phyloP scores from a whole-genome alignment of 2,329 filamentous ascomycete species.

The Aspergillaceae sp. region DNA sequence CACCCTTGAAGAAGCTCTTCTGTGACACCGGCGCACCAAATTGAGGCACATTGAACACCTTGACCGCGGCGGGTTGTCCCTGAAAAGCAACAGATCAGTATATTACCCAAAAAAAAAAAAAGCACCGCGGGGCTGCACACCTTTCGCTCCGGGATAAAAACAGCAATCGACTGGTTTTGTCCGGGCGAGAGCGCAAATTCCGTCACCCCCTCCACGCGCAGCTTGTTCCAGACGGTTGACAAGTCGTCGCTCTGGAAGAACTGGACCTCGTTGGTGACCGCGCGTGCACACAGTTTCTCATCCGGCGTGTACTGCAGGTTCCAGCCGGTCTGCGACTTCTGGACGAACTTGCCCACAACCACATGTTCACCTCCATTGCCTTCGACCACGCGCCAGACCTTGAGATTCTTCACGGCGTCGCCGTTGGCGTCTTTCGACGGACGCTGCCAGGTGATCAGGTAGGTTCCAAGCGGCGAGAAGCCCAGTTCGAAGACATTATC shows the following conservation, averaged over 20 bases:
- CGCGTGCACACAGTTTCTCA: slow-evolving; percentile 84
- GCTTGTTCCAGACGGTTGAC: slow-evolving; percentile 84
- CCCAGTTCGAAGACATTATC: slow-evolving; percentile 86
- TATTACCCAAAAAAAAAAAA: slow-evolving; percentile 8
- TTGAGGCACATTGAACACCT: slow-evolving; percentile 86
- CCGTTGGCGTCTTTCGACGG: slow-evolving; percentile 86
- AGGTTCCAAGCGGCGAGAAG: slow-evolving; percentile 88
- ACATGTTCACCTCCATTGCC: slow-evolving; percentile 51
- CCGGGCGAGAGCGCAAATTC: slow-evolving; percentile 88
- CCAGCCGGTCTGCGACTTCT: slow-evolving; percentile 93
- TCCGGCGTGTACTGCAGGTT: slow-evolving; percentile 94
- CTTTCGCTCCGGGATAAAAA: slow-evolving; percentile 94
- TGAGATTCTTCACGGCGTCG: slow-evolving; percentile 90
- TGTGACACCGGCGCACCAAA: slow-evolving; percentile 79
- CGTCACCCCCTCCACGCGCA: slow-evolving; percentile 79
- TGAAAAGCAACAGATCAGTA: slow-evolving; percentile 28
- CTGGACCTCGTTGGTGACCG: slow-evolving; percentile 94
- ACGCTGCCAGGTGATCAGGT: slow-evolving; percentile 93
- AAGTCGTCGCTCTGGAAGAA: slow-evolving; percentile 89
- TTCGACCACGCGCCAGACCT: slow-evolving; percentile 76
- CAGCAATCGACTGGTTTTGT: slow-evolving; percentile 72
- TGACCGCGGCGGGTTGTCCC: slow-evolving; percentile 89
- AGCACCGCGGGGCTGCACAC: slow-evolving; percentile 39
- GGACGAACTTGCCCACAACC: slow-evolving; percentile 81
- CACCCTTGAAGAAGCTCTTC: slow-evolving; percentile 98